phyloP scores from a whole-genome alignment of 306 rosid genomes.

The Rubus parviflorus region DNA sequence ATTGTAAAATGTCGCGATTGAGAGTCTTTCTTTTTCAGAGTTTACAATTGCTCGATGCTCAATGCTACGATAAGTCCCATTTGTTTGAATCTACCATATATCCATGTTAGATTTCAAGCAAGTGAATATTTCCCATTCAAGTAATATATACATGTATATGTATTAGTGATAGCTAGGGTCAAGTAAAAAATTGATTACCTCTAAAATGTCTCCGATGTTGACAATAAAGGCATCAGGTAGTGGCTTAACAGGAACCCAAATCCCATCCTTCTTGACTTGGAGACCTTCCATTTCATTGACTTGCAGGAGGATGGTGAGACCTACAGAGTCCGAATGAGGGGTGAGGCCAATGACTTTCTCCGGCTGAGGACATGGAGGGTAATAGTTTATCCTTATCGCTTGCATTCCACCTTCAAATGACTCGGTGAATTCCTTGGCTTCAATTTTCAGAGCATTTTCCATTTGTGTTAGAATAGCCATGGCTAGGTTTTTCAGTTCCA shows the following conservation, averaged over 20 bases:
- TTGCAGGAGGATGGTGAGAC: constrained; percentile 43
- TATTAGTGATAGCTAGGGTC: neutral
- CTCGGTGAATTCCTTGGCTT: constrained; percentile 27
- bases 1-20: constrained; percentile 24
- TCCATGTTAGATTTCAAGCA: neutral
- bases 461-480: constrained; percentile 11
- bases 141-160: neutral
- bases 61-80: constrained; percentile 29
- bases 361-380: constrained; percentile 51
- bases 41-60: constrained; percentile 32
- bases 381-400: constrained; percentile 48
- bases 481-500: constrained; percentile 28
- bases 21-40: constrained; percentile 28
- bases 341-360: constrained; percentile 39
- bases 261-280: constrained; percentile 38
- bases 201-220: constrained; percentile 37
- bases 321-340: constrained; percentile 44
- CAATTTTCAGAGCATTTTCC: constrained; percentile 34
- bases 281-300: constrained; percentile 34
- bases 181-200: constrained; percentile 21
- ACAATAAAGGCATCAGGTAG: constrained; percentile 28
- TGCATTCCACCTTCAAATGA: constrained; percentile 31
- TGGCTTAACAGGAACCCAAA: constrained; percentile 34
- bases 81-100: constrained; percentile 21
- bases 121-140: neutral